Conservation (phyloP, 2,329 filamentous ascomycete species). For the Hymenoscyphus linearis region DNA sequence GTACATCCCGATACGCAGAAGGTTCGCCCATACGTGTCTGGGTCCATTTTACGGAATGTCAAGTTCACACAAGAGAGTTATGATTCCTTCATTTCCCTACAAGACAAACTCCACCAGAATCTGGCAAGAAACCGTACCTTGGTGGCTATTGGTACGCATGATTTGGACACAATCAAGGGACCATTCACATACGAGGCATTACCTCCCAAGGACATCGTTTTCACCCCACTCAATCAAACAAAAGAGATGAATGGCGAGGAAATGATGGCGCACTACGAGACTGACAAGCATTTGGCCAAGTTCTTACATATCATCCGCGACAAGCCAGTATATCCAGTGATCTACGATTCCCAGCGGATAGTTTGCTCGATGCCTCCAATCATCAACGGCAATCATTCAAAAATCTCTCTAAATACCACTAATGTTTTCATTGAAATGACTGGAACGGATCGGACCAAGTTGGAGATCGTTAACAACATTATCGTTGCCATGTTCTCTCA, state of each 20-base stretch:
- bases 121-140: constrained; percentile 87
- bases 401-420: constrained; percentile 84
- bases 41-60: constrained; percentile 83
- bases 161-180: constrained; percentile 86
- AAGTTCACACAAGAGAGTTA: constrained; percentile 89
- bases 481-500: constrained; percentile 96
- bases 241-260: constrained; percentile 82
- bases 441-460: constrained; percentile 90
- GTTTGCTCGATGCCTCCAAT: constrained; percentile 95
- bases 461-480: constrained; percentile 93
- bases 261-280: constrained; percentile 93
- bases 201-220: constrained; percentile 85
- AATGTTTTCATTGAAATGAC: constrained; percentile 98
- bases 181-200: constrained; percentile 97
- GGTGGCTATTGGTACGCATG: constrained; percentile 96
- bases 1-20: constrained; percentile 69
- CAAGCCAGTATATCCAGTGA: constrained; percentile 89
- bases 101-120: constrained; percentile 98
- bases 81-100: constrained; percentile 93
- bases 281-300: constrained; percentile 83
- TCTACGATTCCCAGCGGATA: constrained; percentile 79
- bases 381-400: constrained; percentile 96
- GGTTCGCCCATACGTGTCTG: constrained; percentile 83
- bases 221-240: constrained; percentile 84
- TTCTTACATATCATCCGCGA: constrained; percentile 94